Base-by-base conservation (phyloP, 345 rosid genomes). In the Euphorbia peplus region DNA sequence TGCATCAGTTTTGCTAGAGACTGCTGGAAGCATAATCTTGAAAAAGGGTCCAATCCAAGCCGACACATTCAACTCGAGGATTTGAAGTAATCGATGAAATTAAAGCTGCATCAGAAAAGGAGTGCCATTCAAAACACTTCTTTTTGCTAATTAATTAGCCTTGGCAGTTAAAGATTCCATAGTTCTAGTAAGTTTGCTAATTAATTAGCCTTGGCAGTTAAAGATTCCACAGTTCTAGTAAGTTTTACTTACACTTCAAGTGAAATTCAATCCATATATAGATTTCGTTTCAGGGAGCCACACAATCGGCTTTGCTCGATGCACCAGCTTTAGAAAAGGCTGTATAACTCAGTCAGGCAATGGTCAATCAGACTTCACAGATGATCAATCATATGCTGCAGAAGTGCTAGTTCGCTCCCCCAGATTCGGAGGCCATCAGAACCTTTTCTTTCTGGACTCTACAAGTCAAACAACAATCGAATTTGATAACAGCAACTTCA, bases 251-350 rank as follows among this genome's bases (percentile, higher is more conserved):
- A 5, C 35, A 14, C 42, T 7, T 30, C 5, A 10, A 30, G 26
- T 15, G 35, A 52, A n/a, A n/a, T n/a, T n/a, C n/a, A n/a, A n/a
- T n/a, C n/a, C n/a, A n/a, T n/a, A n/a, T n/a, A n/a, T n/a, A n/a
- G n/a, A n/a, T n/a, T n/a, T n/a, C n/a, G n/a, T n/a, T n/a, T n/a
- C 22, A 63, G 79, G 79, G 51, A 89, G 96, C 73, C 98, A 93
- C 80, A 90, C 96, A 9, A 93, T 90, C 0, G 98, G 98, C 73
- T 76, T 86, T 78, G 68, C 97, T 12, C 79, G 95, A 67, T 90
- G 98, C 86, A 85, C 91, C 28, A 83, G 85, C 82, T 93, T 93
- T 83, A 85, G 96, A 78, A 96, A 93, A 90, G 97, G 61, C 84
- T 93, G 10, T 93, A 90, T 87, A 75, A 75, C 71, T 74, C n/a